Base-by-base conservation (phyloP, 129 eudicot species). In the Scalesia atractyloides region DNA sequence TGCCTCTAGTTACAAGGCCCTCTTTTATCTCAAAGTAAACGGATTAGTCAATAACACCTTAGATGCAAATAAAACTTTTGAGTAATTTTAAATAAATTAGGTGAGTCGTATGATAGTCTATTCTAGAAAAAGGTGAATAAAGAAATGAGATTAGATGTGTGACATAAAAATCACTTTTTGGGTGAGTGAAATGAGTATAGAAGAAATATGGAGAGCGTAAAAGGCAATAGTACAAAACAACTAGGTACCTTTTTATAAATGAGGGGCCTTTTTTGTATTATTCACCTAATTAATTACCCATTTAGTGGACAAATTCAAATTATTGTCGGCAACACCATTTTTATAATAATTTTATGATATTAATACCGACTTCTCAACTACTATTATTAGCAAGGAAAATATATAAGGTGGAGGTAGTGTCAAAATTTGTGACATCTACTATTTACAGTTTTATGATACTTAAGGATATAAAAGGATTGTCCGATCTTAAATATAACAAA, bases 281-380 rank as follows among this genome's bases (percentile, higher is more conserved):
- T 83, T 75, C 72, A 77, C 80, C 70, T 61, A 69, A 65, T 76
- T 77, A 83, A 81, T 78, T 85, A 81, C 85, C 56, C 58, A 61
- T 77, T 83, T 83, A 79, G 85, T 88, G 83, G 62, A 56, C 64
- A 76, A 83, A 84, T 83, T 80, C 61, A 80, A 69, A 80, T 82
- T 74, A 80, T 68, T 89, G 96, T 89, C 89, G 96, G 96, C 84
- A 84, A 71, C 33, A 78, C 64, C 65, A 48, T 68, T 15, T 63
- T 73, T 76, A 68, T 26, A 58, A 64, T 68, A 52, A 58, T 69
- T 63, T 57, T 26, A 2, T 12, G 15, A 62, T 63, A 13, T 51
- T 50, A 68, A 73, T 30, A 77, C 69, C 51, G 81, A 82, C 82
- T 73, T 41, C 84, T 74, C 81, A 82, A 30, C 49, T 5, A 60